Percentiles rank a stretch among this genome's conserved stretches.
These are phyloP conservation scores for Pseudozyma hubeiensis DNA, from an alignment of 1,284 basidiomycete genomes.

Conservation along the genomic window DNA sequence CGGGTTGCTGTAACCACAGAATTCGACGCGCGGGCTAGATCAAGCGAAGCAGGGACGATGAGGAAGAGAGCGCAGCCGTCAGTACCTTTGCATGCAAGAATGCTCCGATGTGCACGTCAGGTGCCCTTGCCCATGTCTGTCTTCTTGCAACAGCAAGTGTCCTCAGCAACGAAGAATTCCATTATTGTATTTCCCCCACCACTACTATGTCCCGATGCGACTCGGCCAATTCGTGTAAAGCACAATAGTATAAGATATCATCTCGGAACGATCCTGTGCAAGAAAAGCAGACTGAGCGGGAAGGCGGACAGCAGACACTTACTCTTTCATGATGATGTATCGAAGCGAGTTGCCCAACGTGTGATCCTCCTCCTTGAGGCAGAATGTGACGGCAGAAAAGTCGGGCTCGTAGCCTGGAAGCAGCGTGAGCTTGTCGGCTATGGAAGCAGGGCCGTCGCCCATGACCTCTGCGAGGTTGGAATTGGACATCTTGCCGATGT, in stretches of 20 bases:
- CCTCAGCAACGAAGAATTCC: conserved; percentile 70
- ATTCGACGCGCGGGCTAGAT: conserved; percentile 92
- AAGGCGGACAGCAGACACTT: conserved; percentile 62
- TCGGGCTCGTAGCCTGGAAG: conserved; percentile 80
- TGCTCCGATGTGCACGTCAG: not conserved
- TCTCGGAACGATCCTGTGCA: conserved; percentile 33
- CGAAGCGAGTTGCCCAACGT: conserved; percentile 92
- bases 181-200: conserved; percentile 62
- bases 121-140: not conserved
- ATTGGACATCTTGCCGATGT: conserved; percentile 38
- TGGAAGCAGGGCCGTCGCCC: conserved; percentile 45
- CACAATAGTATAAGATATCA: conserved; percentile 50
- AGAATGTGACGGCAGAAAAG: conserved; percentile 89
- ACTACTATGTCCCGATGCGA: conserved; percentile 53
- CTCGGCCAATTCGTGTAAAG: conserved; percentile 53
- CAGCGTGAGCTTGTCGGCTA: conserved; percentile 47
- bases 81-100: conserved; percentile 3
- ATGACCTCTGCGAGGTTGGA: conserved; percentile 53
- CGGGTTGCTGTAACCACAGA: conserved; percentile 95
- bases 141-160: conserved; percentile 26
- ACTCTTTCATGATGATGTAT: conserved; percentile 99
- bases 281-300: not conserved
- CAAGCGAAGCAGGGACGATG: not conserved
- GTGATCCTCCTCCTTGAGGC: conserved; percentile 91
- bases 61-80: not conserved